These are phyloP conservation scores for Oryza meridionalis DNA, from an alignment of 176 grass and related monocot genomes.

Conservation along the genomic window DNA sequence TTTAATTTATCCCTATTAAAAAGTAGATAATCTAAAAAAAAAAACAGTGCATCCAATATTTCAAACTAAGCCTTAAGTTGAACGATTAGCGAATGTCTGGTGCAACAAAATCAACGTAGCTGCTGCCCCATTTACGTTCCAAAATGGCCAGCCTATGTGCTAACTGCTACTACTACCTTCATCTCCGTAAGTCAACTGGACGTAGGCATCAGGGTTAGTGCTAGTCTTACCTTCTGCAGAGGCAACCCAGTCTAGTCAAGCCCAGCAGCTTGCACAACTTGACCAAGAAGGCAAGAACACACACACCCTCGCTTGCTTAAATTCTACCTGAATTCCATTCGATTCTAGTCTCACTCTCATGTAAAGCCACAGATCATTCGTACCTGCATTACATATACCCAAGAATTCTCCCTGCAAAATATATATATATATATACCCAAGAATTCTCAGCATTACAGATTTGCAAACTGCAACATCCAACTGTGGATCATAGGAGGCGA, in stretches of 20 bases:
- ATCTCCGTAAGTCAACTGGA: not conserved
- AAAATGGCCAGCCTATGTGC: not conserved
- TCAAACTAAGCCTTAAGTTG: no score
- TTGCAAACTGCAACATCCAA: not conserved
- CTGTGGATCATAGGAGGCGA: not conserved
- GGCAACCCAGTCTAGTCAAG: slow-evolving; percentile 27
- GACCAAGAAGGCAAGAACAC: not conserved
- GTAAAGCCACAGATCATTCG: not conserved
- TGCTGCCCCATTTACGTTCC: no score
- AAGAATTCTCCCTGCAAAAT: not conserved
- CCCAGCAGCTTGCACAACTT: slow-evolving; percentile 10
- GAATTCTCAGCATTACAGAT: not conserved
- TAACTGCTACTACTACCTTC: not conserved
- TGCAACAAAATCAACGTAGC: no score
- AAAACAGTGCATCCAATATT: no score
- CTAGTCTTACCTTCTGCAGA: not conserved
- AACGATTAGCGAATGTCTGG: no score
- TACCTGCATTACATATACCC: slow-evolving; percentile 3
- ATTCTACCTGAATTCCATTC: not conserved
- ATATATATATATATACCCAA: not conserved
- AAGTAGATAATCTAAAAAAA: no score
- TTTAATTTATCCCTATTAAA: no score
- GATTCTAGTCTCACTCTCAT: not conserved
- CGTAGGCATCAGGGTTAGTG: not conserved
- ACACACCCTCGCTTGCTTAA: not conserved